phyloP scores from a whole-genome alignment of 345 rosid species.

The Linum trigynum region DNA sequence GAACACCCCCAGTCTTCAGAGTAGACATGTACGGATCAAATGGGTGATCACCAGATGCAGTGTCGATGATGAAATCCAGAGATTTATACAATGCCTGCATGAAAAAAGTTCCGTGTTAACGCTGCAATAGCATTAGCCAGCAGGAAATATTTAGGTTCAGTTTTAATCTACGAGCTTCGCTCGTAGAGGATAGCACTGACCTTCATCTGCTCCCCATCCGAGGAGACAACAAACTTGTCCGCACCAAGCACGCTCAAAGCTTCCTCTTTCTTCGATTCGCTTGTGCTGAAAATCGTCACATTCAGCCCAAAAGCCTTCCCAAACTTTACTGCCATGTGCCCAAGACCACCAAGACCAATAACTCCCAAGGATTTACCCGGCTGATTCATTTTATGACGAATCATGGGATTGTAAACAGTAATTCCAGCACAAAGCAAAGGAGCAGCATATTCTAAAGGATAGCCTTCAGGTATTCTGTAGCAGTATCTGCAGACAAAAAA shows the following conservation, averaged over 20 bases:
- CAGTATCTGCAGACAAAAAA: slow-evolving; percentile 51
- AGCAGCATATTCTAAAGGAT: slow-evolving; percentile 66
- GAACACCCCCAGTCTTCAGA: slow-evolving; percentile 56
- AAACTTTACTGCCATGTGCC: slow-evolving; percentile 93
- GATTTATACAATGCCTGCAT: slow-evolving; percentile 55
- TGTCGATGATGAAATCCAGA: slow-evolving; percentile 68
- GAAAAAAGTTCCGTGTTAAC: neutral
- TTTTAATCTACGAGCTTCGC: neutral
- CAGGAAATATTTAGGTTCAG: too few relatives aligned
- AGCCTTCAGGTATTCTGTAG: slow-evolving; percentile 51
- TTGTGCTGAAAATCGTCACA: slow-evolving; percentile 80
- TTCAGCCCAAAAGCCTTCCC: slow-evolving; percentile 84
- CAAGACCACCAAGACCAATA: slow-evolving; percentile 88
- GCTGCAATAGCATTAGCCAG: neutral
- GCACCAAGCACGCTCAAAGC: slow-evolving; percentile 64
- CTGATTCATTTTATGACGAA: slow-evolving; percentile 70
- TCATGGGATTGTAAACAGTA: slow-evolving; percentile 79
- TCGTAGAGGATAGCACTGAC: slow-evolving; percentile 19
- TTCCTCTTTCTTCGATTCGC: slow-evolving; percentile 68
- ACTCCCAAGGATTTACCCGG: slow-evolving; percentile 76
- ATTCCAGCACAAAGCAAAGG: slow-evolving; percentile 90
- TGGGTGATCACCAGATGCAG: slow-evolving; percentile 82
- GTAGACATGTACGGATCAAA: slow-evolving; percentile 77
- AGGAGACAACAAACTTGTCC: slow-evolving; percentile 52
- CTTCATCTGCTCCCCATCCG: slow-evolving; percentile 73